phyloP scores from a whole-genome alignment of 495 filamentous ascomycete genomes.

The Filosporella fistucella region DNA sequence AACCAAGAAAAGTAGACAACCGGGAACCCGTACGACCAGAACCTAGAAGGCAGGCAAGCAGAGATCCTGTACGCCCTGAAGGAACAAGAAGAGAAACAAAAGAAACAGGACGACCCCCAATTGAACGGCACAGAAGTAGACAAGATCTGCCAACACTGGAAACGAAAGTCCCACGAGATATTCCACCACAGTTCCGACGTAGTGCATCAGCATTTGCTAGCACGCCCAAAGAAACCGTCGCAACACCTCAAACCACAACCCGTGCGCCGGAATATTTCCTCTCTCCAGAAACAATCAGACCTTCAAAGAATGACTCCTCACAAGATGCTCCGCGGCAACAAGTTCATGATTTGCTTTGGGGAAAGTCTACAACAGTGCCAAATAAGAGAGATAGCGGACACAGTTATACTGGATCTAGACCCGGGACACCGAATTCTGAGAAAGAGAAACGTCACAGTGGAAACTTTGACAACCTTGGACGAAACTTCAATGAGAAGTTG shows the following conservation, averaged over 20 bases:
- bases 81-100: too few relatives aligned
- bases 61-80: too few relatives aligned
- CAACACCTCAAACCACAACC: slow-evolving; percentile 4
- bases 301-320: slow-evolving; percentile 11
- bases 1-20: not conserved
- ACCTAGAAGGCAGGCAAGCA: not conserved
- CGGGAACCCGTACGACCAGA: not conserved
- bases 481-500: slow-evolving; percentile 16
- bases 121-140: slow-evolving; percentile 19
- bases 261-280: slow-evolving; percentile 17
- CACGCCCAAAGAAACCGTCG: slow-evolving; percentile 1
- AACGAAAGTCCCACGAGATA: slow-evolving; percentile 23
- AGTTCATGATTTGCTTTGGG: slow-evolving; percentile 5
- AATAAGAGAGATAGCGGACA: slow-evolving; percentile 13
- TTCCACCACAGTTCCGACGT: slow-evolving; percentile 21
- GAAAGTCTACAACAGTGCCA: slow-evolving; percentile 1
- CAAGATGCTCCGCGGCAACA: slow-evolving; percentile 12
- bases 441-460: slow-evolving; percentile 15
- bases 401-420: slow-evolving; percentile 5
- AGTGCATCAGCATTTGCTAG: slow-evolving; percentile 14
- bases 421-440: slow-evolving; percentile 17
- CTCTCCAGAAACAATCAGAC: slow-evolving; percentile 16
- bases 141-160: slow-evolving; percentile 23
- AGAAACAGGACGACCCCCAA: slow-evolving; percentile 11
- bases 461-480: slow-evolving; percentile 6